Evolutionary conservation across 495 filamentous ascomycete species (phyloP).

Genomic region (Pyrenula aspistea): DNA sequence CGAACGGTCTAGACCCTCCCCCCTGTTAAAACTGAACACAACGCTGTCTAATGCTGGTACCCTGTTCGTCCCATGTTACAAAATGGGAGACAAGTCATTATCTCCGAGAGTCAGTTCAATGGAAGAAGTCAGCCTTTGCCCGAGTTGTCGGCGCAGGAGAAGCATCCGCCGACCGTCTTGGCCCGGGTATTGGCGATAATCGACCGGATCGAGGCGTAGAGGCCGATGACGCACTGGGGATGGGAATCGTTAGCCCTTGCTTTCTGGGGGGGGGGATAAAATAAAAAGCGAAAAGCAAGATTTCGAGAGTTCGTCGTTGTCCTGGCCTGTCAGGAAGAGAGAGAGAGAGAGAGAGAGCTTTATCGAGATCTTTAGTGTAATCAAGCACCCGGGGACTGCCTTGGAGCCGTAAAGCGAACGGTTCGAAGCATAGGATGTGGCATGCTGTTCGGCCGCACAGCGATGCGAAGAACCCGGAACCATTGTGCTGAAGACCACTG

Average conservation of each 20-base stretch:
- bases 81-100: too few species aligned
- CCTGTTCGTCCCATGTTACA: too few species aligned
- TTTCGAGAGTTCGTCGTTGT: neutral
- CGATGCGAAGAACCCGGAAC: neutral
- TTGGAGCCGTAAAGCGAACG: too few species aligned
- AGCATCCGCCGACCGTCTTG: conserved; percentile 17
- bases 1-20: too few species aligned
- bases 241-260: conserved; percentile 5
- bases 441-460: neutral
- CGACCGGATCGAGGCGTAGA: conserved; percentile 30
- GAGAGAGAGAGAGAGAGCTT: too few species aligned
- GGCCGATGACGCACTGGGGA: conserved; percentile 26
- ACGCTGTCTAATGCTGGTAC: too few species aligned
- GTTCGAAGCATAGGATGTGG: too few species aligned
- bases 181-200: conserved; percentile 24
- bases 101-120: too few species aligned
- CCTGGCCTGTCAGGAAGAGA: neutral
- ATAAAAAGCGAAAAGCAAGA: neutral
- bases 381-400: too few species aligned
- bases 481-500: neutral
- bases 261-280: neutral
- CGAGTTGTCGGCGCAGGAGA: conserved; percentile 30
- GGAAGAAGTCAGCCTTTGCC: too few species aligned
- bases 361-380: too few species aligned
- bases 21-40: too few species aligned